These are phyloP conservation scores for Amylostereum chailletii DNA, from an alignment of 1,284 basidiomycete species.

Conservation along the genomic window DNA sequence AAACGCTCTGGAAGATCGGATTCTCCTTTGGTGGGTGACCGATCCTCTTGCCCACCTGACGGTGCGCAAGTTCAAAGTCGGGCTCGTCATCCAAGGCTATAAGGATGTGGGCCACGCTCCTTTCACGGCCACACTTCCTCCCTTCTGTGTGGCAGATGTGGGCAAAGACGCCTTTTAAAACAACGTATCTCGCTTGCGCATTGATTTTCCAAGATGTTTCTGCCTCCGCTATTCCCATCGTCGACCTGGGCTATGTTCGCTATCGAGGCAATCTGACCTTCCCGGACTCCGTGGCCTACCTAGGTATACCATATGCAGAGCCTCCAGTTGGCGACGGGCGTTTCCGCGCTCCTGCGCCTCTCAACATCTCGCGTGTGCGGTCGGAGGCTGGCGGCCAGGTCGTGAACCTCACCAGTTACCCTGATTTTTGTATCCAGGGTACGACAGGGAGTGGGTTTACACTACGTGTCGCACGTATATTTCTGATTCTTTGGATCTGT, in stretches of 20 bases:
- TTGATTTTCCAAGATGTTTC: no score
- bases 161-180: no score
- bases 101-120: no score
- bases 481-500: background rate
- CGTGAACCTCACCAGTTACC: slow-evolving; percentile 40
- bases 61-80: no score
- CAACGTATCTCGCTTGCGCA: no score
- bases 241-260: slow-evolving; percentile 22
- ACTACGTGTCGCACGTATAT: no score
- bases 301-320: slow-evolving; percentile 37
- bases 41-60: no score
- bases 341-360: slow-evolving; percentile 27
- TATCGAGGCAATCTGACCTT: slow-evolving; percentile 43
- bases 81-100: no score
- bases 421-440: slow-evolving; percentile 51
- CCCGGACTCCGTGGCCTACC: slow-evolving; percentile 46
- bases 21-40: no score
- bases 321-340: slow-evolving; percentile 28
- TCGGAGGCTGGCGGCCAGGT: slow-evolving; percentile 25
- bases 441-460: slow-evolving; percentile 32
- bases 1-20: no score
- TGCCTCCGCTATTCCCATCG: slow-evolving; percentile 6
- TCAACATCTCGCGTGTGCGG: slow-evolving; percentile 26
- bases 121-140: no score
- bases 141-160: no score